These are phyloP conservation scores for Agaricus bisporus DNA, from an alignment of 768 basidiomycete genomes.

Conservation along the genomic window DNA sequence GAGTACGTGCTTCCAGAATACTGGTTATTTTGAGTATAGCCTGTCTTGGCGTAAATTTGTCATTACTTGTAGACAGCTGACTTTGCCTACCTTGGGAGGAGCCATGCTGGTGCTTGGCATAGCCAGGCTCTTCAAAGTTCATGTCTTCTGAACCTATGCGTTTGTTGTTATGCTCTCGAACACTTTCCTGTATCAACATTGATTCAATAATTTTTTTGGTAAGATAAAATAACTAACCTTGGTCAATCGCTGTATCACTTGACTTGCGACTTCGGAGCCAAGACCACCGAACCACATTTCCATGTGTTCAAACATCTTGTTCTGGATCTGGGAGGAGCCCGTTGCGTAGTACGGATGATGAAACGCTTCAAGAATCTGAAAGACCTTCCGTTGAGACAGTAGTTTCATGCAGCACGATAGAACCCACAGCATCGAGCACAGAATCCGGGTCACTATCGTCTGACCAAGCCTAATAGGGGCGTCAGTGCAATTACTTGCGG, in stretches of 20 bases:
- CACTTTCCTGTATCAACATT: constrained; percentile 35
- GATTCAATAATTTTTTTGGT: neutral
- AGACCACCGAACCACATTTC: constrained; percentile 47
- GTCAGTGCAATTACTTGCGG: neutral
- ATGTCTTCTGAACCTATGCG: constrained; percentile 43
- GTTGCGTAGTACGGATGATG: constrained; percentile 65
- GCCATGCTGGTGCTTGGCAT: constrained; percentile 12
- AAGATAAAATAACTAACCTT: constrained; percentile 32
- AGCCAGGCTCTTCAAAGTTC: constrained; percentile 30
- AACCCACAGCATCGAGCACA: constrained; percentile 36
- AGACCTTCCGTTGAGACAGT: neutral
- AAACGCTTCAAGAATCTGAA: constrained; percentile 54
- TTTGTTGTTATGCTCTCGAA: constrained; percentile 51
- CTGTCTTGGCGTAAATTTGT: neutral
- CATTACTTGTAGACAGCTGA: neutral
- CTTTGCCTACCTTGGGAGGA: constrained; percentile 2
- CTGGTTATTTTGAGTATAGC: neutral
- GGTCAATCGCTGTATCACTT: constrained; percentile 43
- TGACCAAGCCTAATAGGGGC: constrained; percentile 37
- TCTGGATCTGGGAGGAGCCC: constrained; percentile 47
- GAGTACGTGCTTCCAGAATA: constrained; percentile 7
- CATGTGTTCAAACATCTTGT: constrained; percentile 53
- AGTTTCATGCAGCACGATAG: no score
- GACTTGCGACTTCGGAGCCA: constrained; percentile 33
- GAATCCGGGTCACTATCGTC: constrained; percentile 36